Evolutionary conservation across 345 rosid genomes (phyloP).

Genomic region (Erucastrum elatum): DNA sequence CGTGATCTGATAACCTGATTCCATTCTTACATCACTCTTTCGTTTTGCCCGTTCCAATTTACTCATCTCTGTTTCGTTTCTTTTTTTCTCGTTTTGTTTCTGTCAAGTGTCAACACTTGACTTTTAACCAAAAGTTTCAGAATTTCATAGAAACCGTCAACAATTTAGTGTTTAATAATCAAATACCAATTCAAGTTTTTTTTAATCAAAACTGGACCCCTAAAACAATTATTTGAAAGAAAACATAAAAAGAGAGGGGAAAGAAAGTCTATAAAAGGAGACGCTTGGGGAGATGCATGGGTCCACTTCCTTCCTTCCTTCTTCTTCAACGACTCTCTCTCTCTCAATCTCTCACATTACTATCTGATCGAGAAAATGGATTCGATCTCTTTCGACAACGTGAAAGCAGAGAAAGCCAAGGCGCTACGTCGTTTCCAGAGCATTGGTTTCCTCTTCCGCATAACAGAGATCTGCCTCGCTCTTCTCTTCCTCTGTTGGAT

Average conservation of each 20-base stretch:
- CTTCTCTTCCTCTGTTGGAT: slow-evolving; percentile 52
- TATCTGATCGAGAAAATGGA: slow-evolving; percentile 33
- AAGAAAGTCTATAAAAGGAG: slow-evolving; percentile 23
- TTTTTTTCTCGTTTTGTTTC: no score
- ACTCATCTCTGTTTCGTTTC: no score
- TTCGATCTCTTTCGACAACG: slow-evolving; percentile 39
- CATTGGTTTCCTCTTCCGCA: slow-evolving; percentile 46
- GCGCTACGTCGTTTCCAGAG: slow-evolving; percentile 34
- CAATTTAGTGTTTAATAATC: neutral
- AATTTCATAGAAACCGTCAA: slow-evolving; percentile 11
- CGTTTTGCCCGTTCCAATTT: slow-evolving; percentile 22
- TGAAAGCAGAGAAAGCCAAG: slow-evolving; percentile 45
- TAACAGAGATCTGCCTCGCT: slow-evolving; percentile 27
- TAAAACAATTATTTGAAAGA: neutral
- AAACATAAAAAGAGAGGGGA: neutral
- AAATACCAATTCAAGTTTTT: neutral
- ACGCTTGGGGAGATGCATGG: slow-evolving; percentile 15
- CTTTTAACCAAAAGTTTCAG: neutral
- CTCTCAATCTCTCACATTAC: neutral
- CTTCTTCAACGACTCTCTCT: neutral
- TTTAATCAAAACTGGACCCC: neutral
- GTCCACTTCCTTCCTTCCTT: slow-evolving; percentile 20
- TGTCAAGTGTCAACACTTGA: neutral
- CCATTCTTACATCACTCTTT: slow-evolving; percentile 14
- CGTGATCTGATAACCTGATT: slow-evolving; percentile 26